Conservation (phyloP, 257 asterid genomes). For the Orobanche coerulescens region DNA sequence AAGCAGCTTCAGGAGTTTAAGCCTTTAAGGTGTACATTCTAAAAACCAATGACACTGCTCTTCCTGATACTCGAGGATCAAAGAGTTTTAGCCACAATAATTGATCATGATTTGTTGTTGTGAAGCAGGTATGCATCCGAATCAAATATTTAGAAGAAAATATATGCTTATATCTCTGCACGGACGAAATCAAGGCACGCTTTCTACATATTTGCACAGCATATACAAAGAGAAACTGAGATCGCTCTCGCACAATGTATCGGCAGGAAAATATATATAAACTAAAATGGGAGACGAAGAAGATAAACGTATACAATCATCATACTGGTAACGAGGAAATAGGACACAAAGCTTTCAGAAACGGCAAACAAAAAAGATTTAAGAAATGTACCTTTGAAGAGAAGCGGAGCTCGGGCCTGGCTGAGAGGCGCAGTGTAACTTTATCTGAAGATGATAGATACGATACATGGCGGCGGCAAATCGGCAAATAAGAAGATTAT, state of each 20-base stretch:
- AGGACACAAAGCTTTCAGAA: background rate
- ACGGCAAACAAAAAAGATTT: background rate
- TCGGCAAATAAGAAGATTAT: constrained; percentile 28
- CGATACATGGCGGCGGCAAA: constrained; percentile 24
- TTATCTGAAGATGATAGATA: constrained; percentile 22
- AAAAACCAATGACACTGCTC: background rate
- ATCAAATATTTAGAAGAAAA: background rate
- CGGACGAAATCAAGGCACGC: background rate
- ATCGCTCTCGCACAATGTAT: background rate
- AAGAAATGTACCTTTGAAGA: constrained; percentile 34
- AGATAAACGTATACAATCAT: background rate
- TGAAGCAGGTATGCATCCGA: background rate
- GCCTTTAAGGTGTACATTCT: background rate
- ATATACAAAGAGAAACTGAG: background rate
- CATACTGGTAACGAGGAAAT: background rate
- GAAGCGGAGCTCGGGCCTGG: constrained; percentile 45
- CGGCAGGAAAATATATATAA: background rate
- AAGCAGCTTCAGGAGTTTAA: no score
- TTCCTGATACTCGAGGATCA: background rate
- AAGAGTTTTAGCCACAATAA: background rate
- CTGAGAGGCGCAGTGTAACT: constrained; percentile 37
- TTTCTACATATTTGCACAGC: background rate
- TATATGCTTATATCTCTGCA: no score
- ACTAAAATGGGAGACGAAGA: background rate
- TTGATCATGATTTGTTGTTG: background rate